phyloP scores from a whole-genome alignment of 169 alveolate species.

The Plasmodium ovale region DNA sequence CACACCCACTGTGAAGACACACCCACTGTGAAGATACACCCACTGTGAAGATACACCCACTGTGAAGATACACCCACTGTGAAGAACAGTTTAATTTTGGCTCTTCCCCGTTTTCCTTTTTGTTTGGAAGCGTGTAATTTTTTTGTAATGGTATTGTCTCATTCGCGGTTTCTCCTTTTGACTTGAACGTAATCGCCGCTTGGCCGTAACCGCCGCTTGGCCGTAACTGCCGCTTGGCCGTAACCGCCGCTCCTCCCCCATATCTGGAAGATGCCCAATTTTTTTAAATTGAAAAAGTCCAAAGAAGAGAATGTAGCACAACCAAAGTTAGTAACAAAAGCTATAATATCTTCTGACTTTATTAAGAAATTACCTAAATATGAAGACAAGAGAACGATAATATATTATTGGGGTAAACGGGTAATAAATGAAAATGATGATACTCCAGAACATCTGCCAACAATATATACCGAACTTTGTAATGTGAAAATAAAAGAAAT shows the following conservation, averaged over 20 bases:
- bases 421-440: conserved; percentile 74
- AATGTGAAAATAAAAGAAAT: conserved; percentile 80
- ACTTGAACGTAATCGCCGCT: background rate
- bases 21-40: too few relatives aligned
- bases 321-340: conserved; percentile 72
- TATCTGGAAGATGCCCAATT: conserved; percentile 61
- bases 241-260: background rate
- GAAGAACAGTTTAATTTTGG: background rate
- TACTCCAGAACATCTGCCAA: conserved; percentile 77
- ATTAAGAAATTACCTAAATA: conserved; percentile 69
- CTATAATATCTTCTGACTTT: conserved; percentile 68
- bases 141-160: background rate
- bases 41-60: too few relatives aligned
- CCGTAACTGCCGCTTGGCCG: background rate
- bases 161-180: background rate
- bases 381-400: conserved; percentile 75
- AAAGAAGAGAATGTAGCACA: conserved; percentile 69
- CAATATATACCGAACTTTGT: conserved; percentile 81
- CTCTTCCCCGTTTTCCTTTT: conserved; percentile 1
- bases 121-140: background rate
- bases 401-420: conserved; percentile 75
- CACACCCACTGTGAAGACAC: too few relatives aligned
- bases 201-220: background rate
- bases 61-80: too few relatives aligned
- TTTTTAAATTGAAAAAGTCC: conserved; percentile 53